Base-by-base conservation (phyloP, 2,329 filamentous ascomycete species). In the Fusarium chuoi region DNA sequence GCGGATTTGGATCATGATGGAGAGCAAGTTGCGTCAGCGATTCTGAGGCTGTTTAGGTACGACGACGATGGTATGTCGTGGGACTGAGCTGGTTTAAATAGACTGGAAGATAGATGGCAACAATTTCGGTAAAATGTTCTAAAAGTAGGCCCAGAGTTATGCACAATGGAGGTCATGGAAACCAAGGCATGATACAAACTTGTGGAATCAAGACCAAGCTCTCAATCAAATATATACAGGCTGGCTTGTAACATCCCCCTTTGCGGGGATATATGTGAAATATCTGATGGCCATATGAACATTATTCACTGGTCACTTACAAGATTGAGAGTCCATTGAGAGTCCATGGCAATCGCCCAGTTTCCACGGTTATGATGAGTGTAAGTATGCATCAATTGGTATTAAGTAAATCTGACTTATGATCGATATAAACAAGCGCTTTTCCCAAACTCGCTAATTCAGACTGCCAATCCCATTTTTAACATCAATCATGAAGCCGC, bases 1-100 rank as follows among this genome's bases (percentile, higher is more conserved):
- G 91, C 90, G 22, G 84, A 86, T 35, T 85, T 89, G 64, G 85
- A 88, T 62, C 92, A 96, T 73, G 93, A 96, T 80, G 93, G 94
- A 0, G 81, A 92, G n/a, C 79, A 86, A 22, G 89, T 94, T 56
- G 90, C 89, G 6, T 85, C 87, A 70, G 90, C 90, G 0, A 94
- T 95, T 78, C 80, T 96, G 79, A 87, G 87, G 62, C 81, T 89
- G 58, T 89, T 89, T 68, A 81, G 85, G 58, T 84, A 82, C 51
- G 86, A 88, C 46, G 84, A 88, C 66, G 84, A 86, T 58, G 80
- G 80, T 45, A 80, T 85, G 69, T 77, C 64, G 2, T 75, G 65
- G 72, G 63, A 73, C 33, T 65, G 35, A 60, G 36, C 13, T 36
- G 20, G 17, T 8, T 24, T 14, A 3, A 1, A n/a, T 18, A 17